These are phyloP conservation scores for Handroanthus guayacan DNA, from an alignment of 257 asterid genomes.

Conservation along the genomic window DNA sequence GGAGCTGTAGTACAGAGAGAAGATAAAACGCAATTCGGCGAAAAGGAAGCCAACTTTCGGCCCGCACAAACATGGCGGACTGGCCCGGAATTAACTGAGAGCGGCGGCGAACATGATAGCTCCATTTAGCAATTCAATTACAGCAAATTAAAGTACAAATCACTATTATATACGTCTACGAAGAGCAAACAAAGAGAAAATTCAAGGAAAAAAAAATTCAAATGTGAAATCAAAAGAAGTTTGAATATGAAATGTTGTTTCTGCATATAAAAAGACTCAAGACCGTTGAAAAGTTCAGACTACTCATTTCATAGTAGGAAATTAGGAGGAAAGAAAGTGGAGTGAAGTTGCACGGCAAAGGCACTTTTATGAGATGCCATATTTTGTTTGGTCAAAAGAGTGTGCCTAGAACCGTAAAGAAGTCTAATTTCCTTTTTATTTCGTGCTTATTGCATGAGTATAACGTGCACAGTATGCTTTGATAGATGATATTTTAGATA, in stretches of 20 bases:
- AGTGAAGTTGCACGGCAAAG: slow-evolving; percentile 40
- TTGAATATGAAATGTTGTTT: not conserved
- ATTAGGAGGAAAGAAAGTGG: slow-evolving; percentile 31
- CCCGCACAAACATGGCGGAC: slow-evolving; percentile 50
- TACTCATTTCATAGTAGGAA: too few relatives aligned
- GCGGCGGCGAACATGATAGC: slow-evolving; percentile 73
- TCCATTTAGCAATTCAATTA: slow-evolving; percentile 47
- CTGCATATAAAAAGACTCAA: slow-evolving; percentile 9
- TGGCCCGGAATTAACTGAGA: slow-evolving; percentile 59
- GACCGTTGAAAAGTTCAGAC: not conserved
- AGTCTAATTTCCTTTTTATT: not conserved
- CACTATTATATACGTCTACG: slow-evolving; percentile 1
- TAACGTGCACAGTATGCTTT: not conserved
- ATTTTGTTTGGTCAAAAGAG: slow-evolving; percentile 34
- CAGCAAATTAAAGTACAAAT: not conserved
- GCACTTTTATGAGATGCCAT: not conserved
- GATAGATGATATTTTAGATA: not conserved
- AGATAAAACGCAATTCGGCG: slow-evolving; percentile 39
- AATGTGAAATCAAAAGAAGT: slow-evolving; percentile 1
- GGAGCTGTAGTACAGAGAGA: slow-evolving; percentile 35
- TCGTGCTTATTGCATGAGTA: not conserved
- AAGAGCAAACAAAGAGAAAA: not conserved
- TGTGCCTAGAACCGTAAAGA: not conserved
- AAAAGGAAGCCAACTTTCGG: slow-evolving; percentile 42
- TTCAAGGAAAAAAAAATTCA: not conserved